Conservation (phyloP, 805 yeast species). For the Grigorovia yakushimaensis region DNA sequence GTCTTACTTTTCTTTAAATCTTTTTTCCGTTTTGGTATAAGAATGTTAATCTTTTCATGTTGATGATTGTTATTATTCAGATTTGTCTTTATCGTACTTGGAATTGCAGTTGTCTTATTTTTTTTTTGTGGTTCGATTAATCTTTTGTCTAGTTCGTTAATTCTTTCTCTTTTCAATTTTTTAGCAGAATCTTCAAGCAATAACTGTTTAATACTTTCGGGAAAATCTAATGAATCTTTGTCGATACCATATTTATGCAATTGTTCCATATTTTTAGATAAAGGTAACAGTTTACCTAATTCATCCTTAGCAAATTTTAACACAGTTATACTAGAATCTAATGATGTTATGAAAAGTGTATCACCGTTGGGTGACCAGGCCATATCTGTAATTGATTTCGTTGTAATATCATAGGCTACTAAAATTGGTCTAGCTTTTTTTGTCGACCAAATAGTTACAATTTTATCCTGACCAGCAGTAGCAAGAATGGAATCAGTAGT, state of each 20-base stretch:
- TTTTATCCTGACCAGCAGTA: conserved; percentile 90
- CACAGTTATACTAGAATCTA: conserved; percentile 75
- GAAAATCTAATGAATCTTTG: conserved; percentile 71
- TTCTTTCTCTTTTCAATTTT: conserved; percentile 21
- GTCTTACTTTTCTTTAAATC: conserved; percentile 32
- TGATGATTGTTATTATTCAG: neutral
- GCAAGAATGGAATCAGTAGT: conserved; percentile 65
- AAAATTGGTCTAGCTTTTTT: conserved; percentile 64
- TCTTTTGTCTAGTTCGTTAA: conserved; percentile 6
- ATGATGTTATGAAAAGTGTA: conserved; percentile 61
- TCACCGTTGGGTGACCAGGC: conserved; percentile 83
- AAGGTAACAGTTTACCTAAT: conserved; percentile 52
- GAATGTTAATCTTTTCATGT: conserved; percentile 12
- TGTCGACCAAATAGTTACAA: conserved; percentile 84
- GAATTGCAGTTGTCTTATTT: neutral
- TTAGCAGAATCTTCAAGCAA: conserved; percentile 56
- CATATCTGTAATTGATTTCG: conserved; percentile 76
- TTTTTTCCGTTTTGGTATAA: conserved; percentile 24
- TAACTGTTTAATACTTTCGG: conserved; percentile 78
- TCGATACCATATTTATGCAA: conserved; percentile 82
- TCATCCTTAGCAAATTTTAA: conserved; percentile 55
- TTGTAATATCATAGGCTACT: conserved; percentile 66
- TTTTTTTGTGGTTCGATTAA: conserved; percentile 1
- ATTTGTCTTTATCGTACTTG: neutral
- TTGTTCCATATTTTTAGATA: conserved; percentile 57